Conservation (phyloP, 164 flowering plant genomes). For the Stephania japonica region DNA sequence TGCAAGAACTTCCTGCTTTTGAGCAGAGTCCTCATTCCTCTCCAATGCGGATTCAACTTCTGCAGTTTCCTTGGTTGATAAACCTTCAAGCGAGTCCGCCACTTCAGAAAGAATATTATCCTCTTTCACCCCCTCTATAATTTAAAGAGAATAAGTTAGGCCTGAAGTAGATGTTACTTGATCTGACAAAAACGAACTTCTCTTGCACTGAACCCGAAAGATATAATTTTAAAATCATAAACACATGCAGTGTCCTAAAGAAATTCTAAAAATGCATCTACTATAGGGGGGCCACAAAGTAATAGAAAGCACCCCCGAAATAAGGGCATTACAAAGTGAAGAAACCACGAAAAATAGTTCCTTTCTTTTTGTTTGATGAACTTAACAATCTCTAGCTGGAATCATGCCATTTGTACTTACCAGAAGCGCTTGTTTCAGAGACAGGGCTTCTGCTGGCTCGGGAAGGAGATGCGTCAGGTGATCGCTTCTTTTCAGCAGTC, state of each 20-base stretch:
- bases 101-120: constrained; percentile 31
- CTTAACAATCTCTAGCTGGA: not conserved
- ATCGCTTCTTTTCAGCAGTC: constrained; percentile 71
- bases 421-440: constrained; percentile 33
- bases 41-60: constrained; percentile 29
- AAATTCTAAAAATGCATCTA: not conserved
- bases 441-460: constrained; percentile 41
- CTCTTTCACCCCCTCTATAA: constrained; percentile 40
- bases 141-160: not conserved
- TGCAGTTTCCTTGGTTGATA: constrained; percentile 29
- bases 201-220: not conserved
- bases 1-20: constrained; percentile 36
- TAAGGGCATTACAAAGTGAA: not conserved
- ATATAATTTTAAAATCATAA: not conserved
- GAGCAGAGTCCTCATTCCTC: constrained; percentile 35
- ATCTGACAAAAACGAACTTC: not conserved
- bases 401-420: constrained; percentile 25
- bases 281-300: not conserved
- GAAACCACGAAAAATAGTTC: not conserved
- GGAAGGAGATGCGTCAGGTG: constrained; percentile 55
- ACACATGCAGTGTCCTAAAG: not conserved
- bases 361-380: not conserved
- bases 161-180: not conserved
- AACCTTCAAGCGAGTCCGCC: constrained; percentile 36
- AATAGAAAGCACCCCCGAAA: not conserved